Evolutionary conservation across 2,329 filamentous ascomycete species (phyloP).

Genomic region (Diaporthe batatas): DNA sequence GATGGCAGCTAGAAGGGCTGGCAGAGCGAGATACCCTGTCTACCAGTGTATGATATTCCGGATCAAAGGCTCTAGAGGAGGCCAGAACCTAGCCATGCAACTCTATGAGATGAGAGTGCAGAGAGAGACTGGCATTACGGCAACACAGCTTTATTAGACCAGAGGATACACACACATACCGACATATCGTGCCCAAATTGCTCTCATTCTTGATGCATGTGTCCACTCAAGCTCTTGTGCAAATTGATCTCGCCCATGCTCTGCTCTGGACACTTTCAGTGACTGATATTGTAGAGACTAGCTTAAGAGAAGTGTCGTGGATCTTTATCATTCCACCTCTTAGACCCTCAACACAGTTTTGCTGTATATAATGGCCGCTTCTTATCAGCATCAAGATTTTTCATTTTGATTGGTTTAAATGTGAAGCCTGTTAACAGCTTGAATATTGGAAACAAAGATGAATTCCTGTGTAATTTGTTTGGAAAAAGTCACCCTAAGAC

Average conservation of each 20-base stretch:
- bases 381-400: neutral
- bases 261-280: neutral
- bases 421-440: no score
- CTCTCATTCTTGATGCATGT: neutral
- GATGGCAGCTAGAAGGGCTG: neutral
- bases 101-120: neutral
- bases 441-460: no score
- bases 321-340: fast-evolving
- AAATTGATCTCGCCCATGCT: neutral
- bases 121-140: neutral
- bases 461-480: neutral
- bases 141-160: neutral
- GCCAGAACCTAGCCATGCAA: neutral
- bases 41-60: constrained; percentile 23
- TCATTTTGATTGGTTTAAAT: neutral
- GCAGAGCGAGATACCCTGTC: neutral
- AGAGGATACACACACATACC: neutral
- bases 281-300: neutral
- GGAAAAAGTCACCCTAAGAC: neutral
- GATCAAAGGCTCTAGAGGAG: neutral
- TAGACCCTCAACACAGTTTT: neutral
- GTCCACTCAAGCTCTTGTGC: neutral
- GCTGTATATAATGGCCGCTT: neutral
- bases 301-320: no score
- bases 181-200: no score